Conservation (phyloP, 306 rosid genomes). For the Carpinus viminea region DNA sequence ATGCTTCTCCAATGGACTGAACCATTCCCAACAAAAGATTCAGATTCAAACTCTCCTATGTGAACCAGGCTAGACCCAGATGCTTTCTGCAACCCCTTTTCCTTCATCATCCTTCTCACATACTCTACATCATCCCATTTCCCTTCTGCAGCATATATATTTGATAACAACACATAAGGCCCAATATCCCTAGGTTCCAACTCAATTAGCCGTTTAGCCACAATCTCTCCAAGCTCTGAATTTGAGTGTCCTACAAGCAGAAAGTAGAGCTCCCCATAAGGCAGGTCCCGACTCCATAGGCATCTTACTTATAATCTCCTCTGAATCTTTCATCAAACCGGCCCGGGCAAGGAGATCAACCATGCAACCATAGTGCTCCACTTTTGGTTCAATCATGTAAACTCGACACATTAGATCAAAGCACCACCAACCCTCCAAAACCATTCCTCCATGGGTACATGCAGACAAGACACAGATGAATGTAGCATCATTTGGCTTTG, state of each 20-base stretch:
- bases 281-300: conserved; percentile 55
- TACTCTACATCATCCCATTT: conserved; percentile 66
- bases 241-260: conserved; percentile 61
- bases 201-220: conserved; percentile 61
- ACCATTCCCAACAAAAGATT: conserved; percentile 27
- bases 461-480: conserved; percentile 61
- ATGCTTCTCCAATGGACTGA: conserved; percentile 44
- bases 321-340: conserved; percentile 52
- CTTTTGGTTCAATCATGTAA: conserved; percentile 65
- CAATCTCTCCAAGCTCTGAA: conserved; percentile 51
- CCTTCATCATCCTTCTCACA: conserved; percentile 41
- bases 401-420: conserved; percentile 56
- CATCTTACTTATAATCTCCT: conserved; percentile 48
- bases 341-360: conserved; percentile 74
- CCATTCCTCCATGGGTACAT: conserved; percentile 62
- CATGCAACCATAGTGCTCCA: conserved; percentile 75
- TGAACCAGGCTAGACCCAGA: conserved; percentile 50
- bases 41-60: conserved; percentile 42
- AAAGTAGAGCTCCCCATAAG: conserved; percentile 72
- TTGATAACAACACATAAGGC: conserved; percentile 58
- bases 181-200: conserved; percentile 62
- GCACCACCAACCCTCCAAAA: conserved; percentile 75
- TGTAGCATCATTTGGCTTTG: conserved; percentile 53
- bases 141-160: conserved; percentile 62
- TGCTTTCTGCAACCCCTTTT: conserved; percentile 47